A percentile compares a stretch with the other conserved stretches of the same genome.
phyloP scores from a whole-genome alignment of 2,329 filamentous ascomycete species.

The Nemania bipapillata region DNA sequence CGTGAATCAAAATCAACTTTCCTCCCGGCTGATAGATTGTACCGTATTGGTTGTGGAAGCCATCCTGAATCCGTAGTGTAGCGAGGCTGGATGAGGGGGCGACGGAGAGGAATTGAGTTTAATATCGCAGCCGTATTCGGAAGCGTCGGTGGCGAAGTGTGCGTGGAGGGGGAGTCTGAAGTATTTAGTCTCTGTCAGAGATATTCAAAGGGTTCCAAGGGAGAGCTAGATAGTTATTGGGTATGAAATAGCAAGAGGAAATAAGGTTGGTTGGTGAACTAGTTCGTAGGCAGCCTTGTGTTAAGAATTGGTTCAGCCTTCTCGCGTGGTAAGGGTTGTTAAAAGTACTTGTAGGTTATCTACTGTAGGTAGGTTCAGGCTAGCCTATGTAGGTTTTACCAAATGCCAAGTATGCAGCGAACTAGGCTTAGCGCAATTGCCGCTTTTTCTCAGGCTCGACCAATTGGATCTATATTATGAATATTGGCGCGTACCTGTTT shows the following conservation, averaged over 20 bases:
- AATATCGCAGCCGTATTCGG: neutral
- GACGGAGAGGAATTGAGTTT: neutral
- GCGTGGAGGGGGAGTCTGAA: neutral
- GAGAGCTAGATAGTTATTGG: neutral
- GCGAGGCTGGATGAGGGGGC: slow-evolving; percentile 10
- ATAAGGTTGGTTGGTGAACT: neutral
- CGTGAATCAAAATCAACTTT: neutral
- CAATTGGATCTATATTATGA: neutral
- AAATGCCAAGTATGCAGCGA: no score
- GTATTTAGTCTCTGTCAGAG: neutral
- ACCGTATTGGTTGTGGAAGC: slow-evolving; percentile 47
- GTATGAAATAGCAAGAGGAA: slow-evolving; percentile 15
- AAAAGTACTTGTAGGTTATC: no score
- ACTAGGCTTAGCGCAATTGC: no score
- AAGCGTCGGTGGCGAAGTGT: neutral
- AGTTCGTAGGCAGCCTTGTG: slow-evolving; percentile 29
- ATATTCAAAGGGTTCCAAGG: neutral
- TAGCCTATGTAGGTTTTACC: no score
- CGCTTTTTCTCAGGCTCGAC: no score
- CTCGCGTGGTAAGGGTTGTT: slow-evolving; percentile 6
- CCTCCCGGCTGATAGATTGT: slow-evolving; percentile 23
- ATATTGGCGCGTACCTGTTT: neutral
- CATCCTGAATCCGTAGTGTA: slow-evolving; percentile 39
- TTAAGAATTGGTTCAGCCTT: slow-evolving; percentile 32
- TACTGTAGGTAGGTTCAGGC: no score